Base-by-base conservation (phyloP, 768 basidiomycete species). In the Phaffia australis region DNA sequence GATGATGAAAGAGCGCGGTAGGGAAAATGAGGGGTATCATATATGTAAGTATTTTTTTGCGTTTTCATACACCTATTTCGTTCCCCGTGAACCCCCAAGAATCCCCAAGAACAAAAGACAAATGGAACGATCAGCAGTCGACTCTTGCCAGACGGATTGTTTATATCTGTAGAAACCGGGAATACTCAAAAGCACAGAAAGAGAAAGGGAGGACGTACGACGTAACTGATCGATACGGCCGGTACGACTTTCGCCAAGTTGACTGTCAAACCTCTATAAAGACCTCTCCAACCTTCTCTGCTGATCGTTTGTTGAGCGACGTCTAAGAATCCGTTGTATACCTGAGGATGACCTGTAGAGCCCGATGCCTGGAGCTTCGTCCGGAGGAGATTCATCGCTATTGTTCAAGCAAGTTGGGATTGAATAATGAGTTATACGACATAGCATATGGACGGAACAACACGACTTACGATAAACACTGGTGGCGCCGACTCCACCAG, bases 351-450 rank as follows among this genome's bases (percentile, higher is more conserved):
- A 0, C 94, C 93, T 0, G 89, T 83, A 0, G 92, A 95, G 1
- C 95, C 95, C 3, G 92, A 93, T 2, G 95, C 95, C 76, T 99
- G 95, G 69, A 98, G 77, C 60, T 94, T 85, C 23, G 95, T 99
- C 51, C 95, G 85, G 32, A 99, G 86, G 25, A 98, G 82, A 68
- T 79, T 79, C 72, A 75, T 69, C 6, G 75, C 73, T 74, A 60
- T 11, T 55, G 65, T 30, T n/a, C 63, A 19, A 30, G 50, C n/a
- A 32, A 30, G 50, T 56, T 21, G 23, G 23, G 30, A 54, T n/a
- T 16, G 29, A 3, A 9, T 18, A 63, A 49, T 18, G 29, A 8
- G 27, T 49, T 1, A 30, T 25, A 54, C 23, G 51, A 11, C 1
- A 74, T 90, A 91, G 55, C 91, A 51, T 23, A 64, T 46, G 8